Evolutionary conservation across 306 rosid species (phyloP).

Genomic region (Cucumis sativus): Cucumber_9930_V3 NC_026660.2:15570501-15571000

Average conservation of each 20-base stretch:
- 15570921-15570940: too few relatives aligned
- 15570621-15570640: constrained; percentile 59
- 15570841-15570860: too few relatives aligned
- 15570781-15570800: too few relatives aligned
- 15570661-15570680: constrained; percentile 65
- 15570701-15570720: constrained; percentile 19
- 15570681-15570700: constrained; percentile 11
- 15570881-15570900: too few relatives aligned
- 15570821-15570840: too few relatives aligned
- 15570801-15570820: too few relatives aligned
- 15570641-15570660: constrained; percentile 79
- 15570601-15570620: constrained; percentile 63
- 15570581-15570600: constrained; percentile 96
- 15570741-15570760: too few relatives aligned
- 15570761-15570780: too few relatives aligned
- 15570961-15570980: too few relatives aligned
- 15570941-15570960: too few relatives aligned
- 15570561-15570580: constrained; percentile 19
- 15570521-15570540: neutral
- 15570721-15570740: neutral
- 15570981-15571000: neutral
- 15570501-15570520: constrained; percentile 15
- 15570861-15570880: too few relatives aligned
- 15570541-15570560: neutral
- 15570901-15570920: too few relatives aligned